These are phyloP conservation scores for Russula abietina DNA, from an alignment of 768 basidiomycete genomes.

Conservation along the genomic window DNA sequence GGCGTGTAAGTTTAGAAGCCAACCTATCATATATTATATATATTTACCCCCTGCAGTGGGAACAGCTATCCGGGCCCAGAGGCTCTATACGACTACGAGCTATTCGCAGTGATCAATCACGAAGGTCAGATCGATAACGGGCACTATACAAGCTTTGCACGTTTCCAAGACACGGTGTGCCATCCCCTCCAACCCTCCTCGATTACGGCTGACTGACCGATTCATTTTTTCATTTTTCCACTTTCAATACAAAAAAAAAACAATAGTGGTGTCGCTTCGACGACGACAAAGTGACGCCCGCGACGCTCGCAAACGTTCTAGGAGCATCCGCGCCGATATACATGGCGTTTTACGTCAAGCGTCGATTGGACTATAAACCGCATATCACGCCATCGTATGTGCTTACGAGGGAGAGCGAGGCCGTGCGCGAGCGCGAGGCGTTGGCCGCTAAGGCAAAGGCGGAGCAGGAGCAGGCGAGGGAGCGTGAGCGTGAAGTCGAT, in stretches of 20 bases:
- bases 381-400: conserved; percentile 20
- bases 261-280: conserved; percentile 93
- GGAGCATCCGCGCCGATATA: conserved; percentile 59
- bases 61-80: conserved; percentile 50
- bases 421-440: conserved; percentile 20
- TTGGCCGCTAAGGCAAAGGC: conserved; percentile 9
- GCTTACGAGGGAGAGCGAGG: conserved; percentile 21
- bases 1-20: conserved; percentile 24
- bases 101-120: conserved; percentile 91
- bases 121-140: conserved; percentile 93
- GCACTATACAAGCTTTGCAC: conserved; percentile 85
- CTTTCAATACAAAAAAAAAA: too few relatives aligned
- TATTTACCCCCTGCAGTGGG: not conserved
- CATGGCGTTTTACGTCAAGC: conserved; percentile 95
- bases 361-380: conserved; percentile 79
- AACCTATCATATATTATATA: not conserved
- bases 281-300: conserved; percentile 82
- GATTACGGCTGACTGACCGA: not conserved
- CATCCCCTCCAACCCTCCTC: not conserved
- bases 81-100: conserved; percentile 79
- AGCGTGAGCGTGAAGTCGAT: conserved; percentile 21
- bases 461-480: conserved; percentile 16
- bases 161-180: conserved; percentile 78
- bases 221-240: not conserved
- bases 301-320: conserved; percentile 62